Conservation (phyloP, 1,284 basidiomycete species). For the Melampsora larici-populina region DNA sequence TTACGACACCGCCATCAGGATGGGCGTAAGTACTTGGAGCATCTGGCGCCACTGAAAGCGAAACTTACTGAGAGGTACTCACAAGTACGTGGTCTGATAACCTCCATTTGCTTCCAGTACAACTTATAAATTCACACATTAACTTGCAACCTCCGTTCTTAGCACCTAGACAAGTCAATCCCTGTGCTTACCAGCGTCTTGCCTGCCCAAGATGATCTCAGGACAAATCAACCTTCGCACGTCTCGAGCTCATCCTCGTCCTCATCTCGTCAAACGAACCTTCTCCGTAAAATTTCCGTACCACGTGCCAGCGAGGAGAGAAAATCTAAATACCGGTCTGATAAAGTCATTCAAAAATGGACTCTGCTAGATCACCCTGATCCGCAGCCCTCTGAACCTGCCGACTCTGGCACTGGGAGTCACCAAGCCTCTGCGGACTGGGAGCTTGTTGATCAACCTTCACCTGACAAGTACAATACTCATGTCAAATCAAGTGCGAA, state of each 20-base stretch:
- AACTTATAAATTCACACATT: background rate
- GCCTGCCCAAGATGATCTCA: background rate
- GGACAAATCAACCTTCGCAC: background rate
- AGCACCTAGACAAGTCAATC: background rate
- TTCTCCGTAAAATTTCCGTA: too few species aligned
- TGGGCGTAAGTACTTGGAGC: conserved; percentile 10
- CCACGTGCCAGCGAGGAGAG: too few species aligned
- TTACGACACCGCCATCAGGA: background rate
- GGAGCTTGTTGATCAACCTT: conserved; percentile 1
- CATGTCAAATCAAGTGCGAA: background rate
- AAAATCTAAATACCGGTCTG: background rate
- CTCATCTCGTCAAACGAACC: background rate
- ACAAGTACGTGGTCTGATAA: background rate
- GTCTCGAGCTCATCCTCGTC: background rate
- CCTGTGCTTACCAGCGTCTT: background rate
- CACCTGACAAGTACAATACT: background rate
- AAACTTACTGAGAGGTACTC: background rate
- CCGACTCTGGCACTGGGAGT: background rate
- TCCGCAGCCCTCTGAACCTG: background rate
- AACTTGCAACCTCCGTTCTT: background rate
- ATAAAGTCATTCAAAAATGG: background rate
- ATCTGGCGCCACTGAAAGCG: background rate
- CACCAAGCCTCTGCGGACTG: background rate
- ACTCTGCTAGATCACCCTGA: background rate
- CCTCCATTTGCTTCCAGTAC: background rate